Evolutionary conservation across 805 yeast genomes (phyloP), one percentile per base, ranked within the genome.

Genomic region (Nakazawaea siamensis): DNA sequence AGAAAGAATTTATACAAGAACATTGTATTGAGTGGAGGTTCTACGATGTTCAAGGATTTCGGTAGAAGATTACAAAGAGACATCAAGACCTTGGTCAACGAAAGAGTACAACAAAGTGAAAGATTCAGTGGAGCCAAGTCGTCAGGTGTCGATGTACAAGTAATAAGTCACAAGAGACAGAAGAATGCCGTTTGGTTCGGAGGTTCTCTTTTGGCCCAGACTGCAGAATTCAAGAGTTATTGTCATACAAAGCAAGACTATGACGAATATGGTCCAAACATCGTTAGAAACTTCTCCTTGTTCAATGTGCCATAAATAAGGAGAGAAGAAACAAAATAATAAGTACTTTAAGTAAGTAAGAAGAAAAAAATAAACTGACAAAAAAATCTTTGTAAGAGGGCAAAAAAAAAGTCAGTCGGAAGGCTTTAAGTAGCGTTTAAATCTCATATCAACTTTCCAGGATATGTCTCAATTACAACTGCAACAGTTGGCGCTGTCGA

Each of bases 151-250:
- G 94, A 87, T 38, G 99, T 92, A 38, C 94, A 85, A 62, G 99
- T 92, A 42, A 88, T 92, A 46, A 77, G 94, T 19, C 99, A 92
- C 65, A 87, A 90, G 67, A 83, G 92, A 62, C 99, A 92, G 66
- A 76, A 96, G 58, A 86, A 92, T 53, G 99, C 99, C 3, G 99
- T 92, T 40, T 92, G 99, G 99, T 92, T 90, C 56, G 99, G 99
- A 49, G 99, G 99, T 47, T 83, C 95, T 15, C 66, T 92, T 47
- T 70, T 92, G 54, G 97, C 99, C 1, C 97, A 90, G 65, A 92
- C 99, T 9, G 78, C 94, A 16, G 98, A 92, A 62, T 92, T 92
- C 65, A 85, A 82, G 61, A 77, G 94, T 58, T 88, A 88, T 61
- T 92, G 97, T 58, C 92, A 92, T 65, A 90, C 98, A 17, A 92